Conservation (phyloP, 306 rosid genomes). For the Pterocarpus macrocarpus region DNA sequence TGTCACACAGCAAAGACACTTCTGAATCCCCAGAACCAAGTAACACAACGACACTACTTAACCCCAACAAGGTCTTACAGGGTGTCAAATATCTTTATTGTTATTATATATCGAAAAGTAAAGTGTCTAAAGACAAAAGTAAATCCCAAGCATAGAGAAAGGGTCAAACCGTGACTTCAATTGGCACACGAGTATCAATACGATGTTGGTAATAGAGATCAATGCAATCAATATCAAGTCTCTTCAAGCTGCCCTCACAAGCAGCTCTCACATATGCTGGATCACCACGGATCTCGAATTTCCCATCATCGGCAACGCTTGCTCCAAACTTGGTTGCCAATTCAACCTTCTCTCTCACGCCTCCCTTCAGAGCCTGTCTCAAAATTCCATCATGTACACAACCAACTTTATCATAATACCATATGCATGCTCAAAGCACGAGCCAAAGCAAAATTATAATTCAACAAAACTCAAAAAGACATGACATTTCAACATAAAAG, state of each 20-base stretch:
- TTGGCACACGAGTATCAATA: constrained; percentile 69
- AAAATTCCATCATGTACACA: not conserved
- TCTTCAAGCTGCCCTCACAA: constrained; percentile 73
- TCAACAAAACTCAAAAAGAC: not conserved
- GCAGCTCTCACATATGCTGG: constrained; percentile 75
- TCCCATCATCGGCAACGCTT: not conserved
- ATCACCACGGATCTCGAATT: constrained; percentile 59
- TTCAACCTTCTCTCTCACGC: constrained; percentile 56
- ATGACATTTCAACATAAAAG: not conserved
- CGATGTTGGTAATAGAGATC: constrained; percentile 88
- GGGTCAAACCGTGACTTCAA: constrained; percentile 72
- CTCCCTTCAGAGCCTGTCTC: not conserved
- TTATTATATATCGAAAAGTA: not conserved
- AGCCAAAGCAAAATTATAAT: not conserved
- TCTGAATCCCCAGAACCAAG: too few species aligned
- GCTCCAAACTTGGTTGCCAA: constrained; percentile 71
- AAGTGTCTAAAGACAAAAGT: not conserved
- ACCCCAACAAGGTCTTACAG: too few species aligned
- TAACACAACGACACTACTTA: too few species aligned
- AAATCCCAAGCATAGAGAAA: not conserved
- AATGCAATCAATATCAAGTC: constrained; percentile 61
- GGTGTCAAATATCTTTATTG: not conserved
- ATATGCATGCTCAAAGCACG: not conserved
- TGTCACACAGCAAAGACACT: too few species aligned
- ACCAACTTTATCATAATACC: not conserved